Base-by-base conservation (phyloP, 306 rosid genomes). In the Corylus americana region DNA sequence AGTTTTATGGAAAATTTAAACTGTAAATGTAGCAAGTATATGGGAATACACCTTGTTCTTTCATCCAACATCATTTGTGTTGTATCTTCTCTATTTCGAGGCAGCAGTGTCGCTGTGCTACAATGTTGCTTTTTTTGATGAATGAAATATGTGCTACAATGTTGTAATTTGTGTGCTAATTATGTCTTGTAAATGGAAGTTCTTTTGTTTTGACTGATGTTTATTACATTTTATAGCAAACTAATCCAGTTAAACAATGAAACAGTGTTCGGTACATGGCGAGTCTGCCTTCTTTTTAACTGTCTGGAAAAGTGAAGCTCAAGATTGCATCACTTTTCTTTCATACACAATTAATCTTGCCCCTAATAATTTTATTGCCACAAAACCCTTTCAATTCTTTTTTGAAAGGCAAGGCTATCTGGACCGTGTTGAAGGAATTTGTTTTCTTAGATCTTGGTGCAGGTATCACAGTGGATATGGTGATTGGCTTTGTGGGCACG, bases 111-210 rank as follows among this genome's bases (percentile, higher is more conserved):
- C 16, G 47, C 48, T 14, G 5, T 20, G 25, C 72, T 39, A 20
- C 48, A 35, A 66, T 1, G 2, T 3, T 66, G 37, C 3, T 7
- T 12, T 66, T 37, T 37, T 66, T 22, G 44, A 7, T 18, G 45
- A 42, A 42, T 42, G 45, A 42, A 42, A 42, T 35, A 37, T 66
- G 27, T 20, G 27, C 20, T n/a, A 3, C 72, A 42, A 9, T 39
- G 72, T 68, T n/a, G 72, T 39, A 68, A 68, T 42, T 18, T 39
- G 8, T 66, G 22, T 17, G 70, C 70, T 31, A 64, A 12, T 62
- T 62, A 5, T 62, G 69, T 62, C 18, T 62, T 62, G 69, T n/a
- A 11, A 44, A 29, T 62, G 44, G 44, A 29, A 29, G 69, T 14
- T n/a, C 69, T 68, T 68, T 42, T 31, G 3, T 16, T 8, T 67